Evolutionary conservation across 495 filamentous ascomycete genomes (phyloP).

Genomic region (Aspergillus coremiiformis): DNA sequence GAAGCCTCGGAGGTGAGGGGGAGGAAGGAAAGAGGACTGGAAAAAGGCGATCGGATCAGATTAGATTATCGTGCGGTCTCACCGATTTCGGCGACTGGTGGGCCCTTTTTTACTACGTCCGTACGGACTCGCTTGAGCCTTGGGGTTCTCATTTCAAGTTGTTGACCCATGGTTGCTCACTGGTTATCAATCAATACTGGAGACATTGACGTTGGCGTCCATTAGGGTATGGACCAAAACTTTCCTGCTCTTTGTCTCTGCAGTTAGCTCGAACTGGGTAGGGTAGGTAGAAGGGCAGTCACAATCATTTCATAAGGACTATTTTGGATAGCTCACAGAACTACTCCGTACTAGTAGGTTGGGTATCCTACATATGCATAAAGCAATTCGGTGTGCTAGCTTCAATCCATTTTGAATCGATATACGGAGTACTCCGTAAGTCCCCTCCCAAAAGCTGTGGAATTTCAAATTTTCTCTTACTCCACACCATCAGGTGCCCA

Average conservation of each 20-base stretch:
- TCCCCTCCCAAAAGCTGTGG: neutral
- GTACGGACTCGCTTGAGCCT: too few species aligned
- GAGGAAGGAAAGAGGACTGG: slow-evolving; percentile 7
- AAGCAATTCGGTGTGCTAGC: neutral
- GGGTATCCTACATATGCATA: neutral
- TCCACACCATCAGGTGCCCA: neutral
- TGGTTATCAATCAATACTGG: slow-evolving; percentile 9
- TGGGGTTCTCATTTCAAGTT: slow-evolving; percentile 6
- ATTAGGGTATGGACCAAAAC: neutral
- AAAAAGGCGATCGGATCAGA: slow-evolving; percentile 40
- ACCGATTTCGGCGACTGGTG: slow-evolving; percentile 21
- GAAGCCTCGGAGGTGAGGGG: slow-evolving; percentile 3
- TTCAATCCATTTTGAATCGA: neutral
- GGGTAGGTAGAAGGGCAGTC: too few species aligned
- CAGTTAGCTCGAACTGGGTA: neutral
- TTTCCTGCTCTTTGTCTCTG: neutral
- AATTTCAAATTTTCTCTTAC: slow-evolving; percentile 4
- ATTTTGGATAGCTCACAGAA: neutral
- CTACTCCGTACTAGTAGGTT: too few species aligned
- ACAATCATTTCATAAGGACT: too few species aligned
- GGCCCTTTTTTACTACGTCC: too few species aligned
- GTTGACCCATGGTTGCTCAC: slow-evolving; percentile 3
- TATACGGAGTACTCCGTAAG: too few species aligned
- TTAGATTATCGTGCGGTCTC: slow-evolving; percentile 30
- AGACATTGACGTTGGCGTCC: slow-evolving; percentile 5